A percentile compares a stretch with the other conserved stretches of the same genome.
Evolutionary conservation across 2,329 filamentous ascomycete species (phyloP).

Genomic region (Ambrosiella beaveri): DNA sequence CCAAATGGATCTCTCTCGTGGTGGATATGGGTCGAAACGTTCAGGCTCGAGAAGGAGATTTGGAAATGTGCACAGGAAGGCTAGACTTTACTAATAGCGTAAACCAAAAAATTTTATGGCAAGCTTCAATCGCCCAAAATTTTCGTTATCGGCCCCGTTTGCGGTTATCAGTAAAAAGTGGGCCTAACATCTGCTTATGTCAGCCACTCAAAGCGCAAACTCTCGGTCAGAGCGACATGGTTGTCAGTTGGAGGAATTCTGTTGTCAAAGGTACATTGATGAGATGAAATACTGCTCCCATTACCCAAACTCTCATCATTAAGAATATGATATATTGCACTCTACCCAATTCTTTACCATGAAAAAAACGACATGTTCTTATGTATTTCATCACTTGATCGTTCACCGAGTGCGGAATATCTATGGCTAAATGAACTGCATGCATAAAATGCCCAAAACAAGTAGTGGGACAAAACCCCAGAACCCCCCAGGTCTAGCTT

Average conservation of each 20-base stretch:
- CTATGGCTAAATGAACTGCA: background rate
- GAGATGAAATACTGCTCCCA: background rate
- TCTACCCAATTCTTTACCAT: too few species aligned
- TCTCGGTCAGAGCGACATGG: background rate
- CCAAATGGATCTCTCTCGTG: constrained; percentile 10
- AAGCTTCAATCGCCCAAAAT: constrained; percentile 13
- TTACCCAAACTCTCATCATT: background rate
- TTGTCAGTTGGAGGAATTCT: background rate
- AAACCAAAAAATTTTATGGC: constrained; percentile 14
- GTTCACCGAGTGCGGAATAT: background rate
- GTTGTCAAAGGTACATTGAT: background rate
- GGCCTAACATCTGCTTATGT: constrained; percentile 11
- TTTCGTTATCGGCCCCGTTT: constrained; percentile 13
- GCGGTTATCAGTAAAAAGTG: constrained; percentile 12
- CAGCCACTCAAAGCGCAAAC: constrained; percentile 8
- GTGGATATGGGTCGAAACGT: constrained; percentile 4
- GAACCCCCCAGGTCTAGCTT: background rate
- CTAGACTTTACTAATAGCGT: constrained; percentile 9
- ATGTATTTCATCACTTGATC: background rate
- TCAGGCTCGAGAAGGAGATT: constrained; percentile 8
- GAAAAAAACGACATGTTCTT: background rate
- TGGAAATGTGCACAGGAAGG: constrained; percentile 10
- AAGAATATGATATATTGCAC: too few species aligned
- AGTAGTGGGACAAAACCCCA: background rate
- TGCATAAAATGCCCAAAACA: background rate